phyloP scores from a whole-genome alignment of 306 rosid species.

The Lathyrus tuberosus region DNA sequence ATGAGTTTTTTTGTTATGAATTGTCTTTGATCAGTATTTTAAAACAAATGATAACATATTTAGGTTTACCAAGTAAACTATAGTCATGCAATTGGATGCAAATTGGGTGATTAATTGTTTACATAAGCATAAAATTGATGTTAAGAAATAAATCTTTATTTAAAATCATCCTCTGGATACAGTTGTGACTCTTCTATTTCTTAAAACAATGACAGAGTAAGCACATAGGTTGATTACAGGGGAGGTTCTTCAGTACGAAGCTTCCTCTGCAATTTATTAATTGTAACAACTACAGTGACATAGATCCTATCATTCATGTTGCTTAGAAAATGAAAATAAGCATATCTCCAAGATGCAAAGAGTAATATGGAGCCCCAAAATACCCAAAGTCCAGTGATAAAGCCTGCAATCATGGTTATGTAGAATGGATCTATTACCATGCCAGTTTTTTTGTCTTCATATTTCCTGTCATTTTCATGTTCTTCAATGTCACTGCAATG shows the following conservation, averaged over 20 bases:
- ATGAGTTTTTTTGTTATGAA: constrained; percentile 41
- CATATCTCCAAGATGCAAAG: constrained; percentile 35
- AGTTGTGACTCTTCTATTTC: too few species aligned
- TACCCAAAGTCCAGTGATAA: constrained; percentile 12
- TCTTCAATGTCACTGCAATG: background rate
- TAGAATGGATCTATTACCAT: background rate
- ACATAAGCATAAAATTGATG: too few species aligned
- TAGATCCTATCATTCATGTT: constrained; percentile 22
- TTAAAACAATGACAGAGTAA: background rate
- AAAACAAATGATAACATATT: background rate
- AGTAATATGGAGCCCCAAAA: constrained; percentile 20
- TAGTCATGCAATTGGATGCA: too few species aligned
- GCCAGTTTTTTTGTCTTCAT: background rate
- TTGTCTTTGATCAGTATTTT: background rate
- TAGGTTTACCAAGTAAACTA: background rate
- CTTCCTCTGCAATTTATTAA: constrained; percentile 11
- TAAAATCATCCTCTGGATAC: too few species aligned
- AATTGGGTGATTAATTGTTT: too few species aligned
- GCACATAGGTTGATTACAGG: background rate
- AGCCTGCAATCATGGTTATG: constrained; percentile 9
- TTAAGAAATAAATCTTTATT: too few species aligned
- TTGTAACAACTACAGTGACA: constrained; percentile 17
- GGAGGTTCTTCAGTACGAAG: background rate
- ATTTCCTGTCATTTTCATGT: background rate
- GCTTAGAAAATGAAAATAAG: constrained; percentile 33